A percentile compares a stretch with the other conserved stretches of the same genome.
Evolutionary conservation across 2,329 filamentous ascomycete species (phyloP).

Genomic region (Dryadomyces sulphureus): DNA sequence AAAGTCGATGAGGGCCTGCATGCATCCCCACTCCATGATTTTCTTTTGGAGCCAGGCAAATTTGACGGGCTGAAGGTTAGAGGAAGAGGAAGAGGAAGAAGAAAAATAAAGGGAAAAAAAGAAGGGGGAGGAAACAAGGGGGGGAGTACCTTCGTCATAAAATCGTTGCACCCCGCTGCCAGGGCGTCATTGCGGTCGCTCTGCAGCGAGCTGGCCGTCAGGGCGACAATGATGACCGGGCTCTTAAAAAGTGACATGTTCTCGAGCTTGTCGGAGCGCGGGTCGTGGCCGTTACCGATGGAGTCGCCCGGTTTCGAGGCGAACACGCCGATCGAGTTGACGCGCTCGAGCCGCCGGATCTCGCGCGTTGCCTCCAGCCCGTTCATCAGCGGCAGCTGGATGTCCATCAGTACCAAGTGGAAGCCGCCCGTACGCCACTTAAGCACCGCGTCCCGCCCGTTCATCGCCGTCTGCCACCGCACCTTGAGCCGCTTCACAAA

Average conservation of each 20-base stretch:
- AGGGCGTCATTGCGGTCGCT: conserved; percentile 90
- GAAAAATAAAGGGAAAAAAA: not conserved
- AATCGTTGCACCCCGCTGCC: conserved; percentile 94
- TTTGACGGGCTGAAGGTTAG: conserved; percentile 63
- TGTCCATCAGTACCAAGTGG: conserved; percentile 96
- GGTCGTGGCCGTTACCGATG: conserved; percentile 29
- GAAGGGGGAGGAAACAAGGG: not conserved
- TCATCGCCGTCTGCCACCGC: conserved; percentile 93
- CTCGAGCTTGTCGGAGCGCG: conserved; percentile 53
- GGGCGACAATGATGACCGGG: conserved; percentile 91
- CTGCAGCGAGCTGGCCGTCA: conserved; percentile 88
- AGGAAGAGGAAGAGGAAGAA: not conserved
- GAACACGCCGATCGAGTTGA: conserved; percentile 90
- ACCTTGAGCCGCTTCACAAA: conserved; percentile 95
- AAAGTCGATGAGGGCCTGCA: conserved; percentile 97
- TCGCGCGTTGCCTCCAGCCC: conserved; percentile 90
- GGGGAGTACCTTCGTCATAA: conserved; percentile 73
- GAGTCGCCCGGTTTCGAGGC: conserved; percentile 44
- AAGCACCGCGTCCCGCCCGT: conserved; percentile 79
- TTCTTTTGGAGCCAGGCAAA: conserved; percentile 96
- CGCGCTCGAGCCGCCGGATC: conserved; percentile 74
- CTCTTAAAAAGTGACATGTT: conserved; percentile 73
- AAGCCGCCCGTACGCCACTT: conserved; percentile 92
- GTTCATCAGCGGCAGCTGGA: conserved; percentile 93
- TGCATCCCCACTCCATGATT: conserved; percentile 98